Evolutionary conservation across 2,329 filamentous ascomycete species (phyloP), one percentile per base, ranked within the genome.

Genomic region (Rhytidhysteron rufulum): DNA sequence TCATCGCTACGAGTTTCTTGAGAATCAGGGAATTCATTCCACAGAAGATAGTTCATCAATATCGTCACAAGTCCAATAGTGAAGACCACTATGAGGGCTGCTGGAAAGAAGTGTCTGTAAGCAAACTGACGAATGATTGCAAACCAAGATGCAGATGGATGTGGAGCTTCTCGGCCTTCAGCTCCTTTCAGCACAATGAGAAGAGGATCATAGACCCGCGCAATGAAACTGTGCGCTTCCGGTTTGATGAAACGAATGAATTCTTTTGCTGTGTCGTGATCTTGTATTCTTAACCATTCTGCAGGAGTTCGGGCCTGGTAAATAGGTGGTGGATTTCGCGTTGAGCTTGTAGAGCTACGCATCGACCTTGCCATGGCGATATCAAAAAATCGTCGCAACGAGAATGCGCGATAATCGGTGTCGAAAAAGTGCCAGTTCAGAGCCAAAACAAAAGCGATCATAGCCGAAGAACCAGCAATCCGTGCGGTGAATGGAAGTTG

Each of bases 381-480:
- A 16, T 44, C 29, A 11, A 44, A 10, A 19, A 40, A 20, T 4
- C 32, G 39, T 4, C 42, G 31, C 46, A 62, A 34, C 5, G 61
- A 62, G 4, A 63, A 34, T 13, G 51, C 43, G 24, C 48, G 51
- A 22, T 72, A 74, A 39, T 75, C 74, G 34, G 75, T 75, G 33
- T 83, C 82, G 47, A 86, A 85, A 49, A 89, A 89, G 54, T 90
- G 86, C 74, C 82, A 86, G 50, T 90, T 86, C 1, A 86, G 79
- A 31, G 83, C 79, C 13, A 88, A 57, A 5, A 90, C 77, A 48
- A 88, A 86, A 2, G 80, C 81, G 17, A 88, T 68, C 60, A 88
- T 82, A 21, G 88, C 81, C 10, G 83, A 74, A 0, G 85, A 86
- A 1, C 86, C 86, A 3, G 85, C 85, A 49, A 89, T 80, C 21